Evolutionary conservation across 2,329 filamentous ascomycete genomes (phyloP), one percentile per base, ranked within the genome.

Genomic region (Alternaria tenuissima): DNA sequence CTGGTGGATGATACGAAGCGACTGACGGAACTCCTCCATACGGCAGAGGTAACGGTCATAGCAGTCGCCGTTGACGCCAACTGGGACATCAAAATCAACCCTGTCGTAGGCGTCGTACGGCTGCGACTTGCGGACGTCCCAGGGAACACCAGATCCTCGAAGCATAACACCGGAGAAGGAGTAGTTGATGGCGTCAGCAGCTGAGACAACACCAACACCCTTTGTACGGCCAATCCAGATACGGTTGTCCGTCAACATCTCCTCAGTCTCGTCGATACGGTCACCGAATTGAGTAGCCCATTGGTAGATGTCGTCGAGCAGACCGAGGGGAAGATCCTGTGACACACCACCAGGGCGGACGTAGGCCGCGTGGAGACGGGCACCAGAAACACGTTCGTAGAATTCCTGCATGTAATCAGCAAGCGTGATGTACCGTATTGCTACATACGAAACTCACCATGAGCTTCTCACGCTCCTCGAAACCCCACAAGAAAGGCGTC

Each of bases 11-110:
- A 99, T 99, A 75, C 95, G 91, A 63, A 99, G 90, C 24, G 93
- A 97, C 82, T 99, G 96, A 69, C 95, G 89, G 88, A 99, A 99
- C 83, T 99, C 95, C 82, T 98, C 94, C 94, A 99, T 99, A 75
- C 95, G 92, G 88, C 94, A 97, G 65, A 99, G 88, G 79, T 99
- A 99, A 75, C 95, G 91, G 83, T 99, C 95, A 83, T 99, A 99
- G 87, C 95, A 99, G 85, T 99, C 95, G 70, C 95, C 95, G 78
- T 98, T 96, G 71, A 94, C 87, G 74, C 95, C 95, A 39, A 99
- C 95, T 36, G 96, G 95, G 3, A 99, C 92, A 75, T 99, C 95
- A 74, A 99, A 99, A 73, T 99, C 96, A 61, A 99, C 95, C 82
- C 97, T 87, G 81, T 94, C 95, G 78, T 99, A 99, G 61, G 95